Evolutionary conservation across 768 basidiomycete genomes (phyloP).

Genomic region (Lactarius pseudohatsudake): DNA sequence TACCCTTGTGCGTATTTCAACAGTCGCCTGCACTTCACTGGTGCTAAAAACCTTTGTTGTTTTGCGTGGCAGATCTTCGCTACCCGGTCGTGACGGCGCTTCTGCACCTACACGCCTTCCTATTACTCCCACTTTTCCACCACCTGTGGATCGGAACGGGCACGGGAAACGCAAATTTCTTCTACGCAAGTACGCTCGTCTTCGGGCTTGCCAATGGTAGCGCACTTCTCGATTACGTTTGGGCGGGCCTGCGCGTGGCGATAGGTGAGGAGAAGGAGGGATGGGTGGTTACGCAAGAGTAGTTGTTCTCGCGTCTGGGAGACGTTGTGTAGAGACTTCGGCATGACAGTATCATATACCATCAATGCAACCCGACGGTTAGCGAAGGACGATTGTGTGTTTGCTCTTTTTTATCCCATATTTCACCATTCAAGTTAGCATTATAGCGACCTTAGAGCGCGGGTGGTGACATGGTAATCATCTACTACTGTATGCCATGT

Average conservation of each 20-base stretch:
- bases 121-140: conserved; percentile 89
- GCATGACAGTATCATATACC: not conserved
- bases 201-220: conserved; percentile 86
- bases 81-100: conserved; percentile 82
- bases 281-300: conserved; percentile 63
- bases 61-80: conserved; percentile 61
- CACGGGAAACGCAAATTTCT: conserved; percentile 97
- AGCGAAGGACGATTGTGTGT: conserved; percentile 80
- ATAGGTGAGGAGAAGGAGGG: conserved; percentile 56
- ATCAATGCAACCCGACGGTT: conserved; percentile 67
- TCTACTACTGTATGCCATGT: too few relatives aligned
- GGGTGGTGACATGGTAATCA: too few relatives aligned
- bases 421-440: too few relatives aligned
- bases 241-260: conserved; percentile 78
- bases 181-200: conserved; percentile 93
- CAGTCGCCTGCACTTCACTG: too few relatives aligned
- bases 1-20: conserved; percentile 61
- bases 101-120: conserved; percentile 78
- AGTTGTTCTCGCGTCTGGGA: conserved; percentile 19
- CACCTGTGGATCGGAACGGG: conserved; percentile 89
- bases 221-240: conserved; percentile 77
- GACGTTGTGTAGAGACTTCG: not conserved
- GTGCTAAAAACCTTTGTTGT: not conserved
- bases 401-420: conserved; percentile 34
- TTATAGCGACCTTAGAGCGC: too few relatives aligned